A percentile compares a stretch with the other conserved stretches of the same genome.
Conservation (phyloP, 768 basidiomycete species). For the Ramaria sp. region DNA sequence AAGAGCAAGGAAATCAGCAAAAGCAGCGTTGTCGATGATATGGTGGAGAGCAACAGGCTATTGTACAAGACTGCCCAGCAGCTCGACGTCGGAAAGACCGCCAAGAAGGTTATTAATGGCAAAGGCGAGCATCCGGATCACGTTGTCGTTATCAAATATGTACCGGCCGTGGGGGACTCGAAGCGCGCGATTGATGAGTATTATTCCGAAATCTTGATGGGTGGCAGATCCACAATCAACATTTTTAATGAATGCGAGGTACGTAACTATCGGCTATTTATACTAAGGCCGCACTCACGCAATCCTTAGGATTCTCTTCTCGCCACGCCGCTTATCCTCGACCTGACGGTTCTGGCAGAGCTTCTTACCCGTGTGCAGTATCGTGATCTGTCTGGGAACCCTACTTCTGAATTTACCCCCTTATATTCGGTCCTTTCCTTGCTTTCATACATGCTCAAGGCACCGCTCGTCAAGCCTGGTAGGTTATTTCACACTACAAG, state of each 20-base stretch:
- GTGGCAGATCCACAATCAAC: constrained; percentile 87
- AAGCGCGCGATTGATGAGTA: constrained; percentile 99
- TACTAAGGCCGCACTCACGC: constrained; percentile 6
- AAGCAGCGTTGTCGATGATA: constrained; percentile 94
- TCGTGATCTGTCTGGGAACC: constrained; percentile 37
- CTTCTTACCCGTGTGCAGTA: constrained; percentile 89
- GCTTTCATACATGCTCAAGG: constrained; percentile 96
- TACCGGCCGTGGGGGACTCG: constrained; percentile 92
- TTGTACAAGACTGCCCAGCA: constrained; percentile 72
- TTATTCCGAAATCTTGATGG: constrained; percentile 96
- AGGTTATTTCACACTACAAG: constrained; percentile 11
- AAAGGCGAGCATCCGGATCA: constrained; percentile 99
- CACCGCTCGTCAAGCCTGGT: constrained; percentile 92
- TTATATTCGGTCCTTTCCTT: constrained; percentile 89
- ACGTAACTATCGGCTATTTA: constrained; percentile 14
- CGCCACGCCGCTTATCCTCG: constrained; percentile 92
- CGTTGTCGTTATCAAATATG: constrained; percentile 93
- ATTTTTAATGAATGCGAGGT: constrained; percentile 98
- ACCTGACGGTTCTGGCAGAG: constrained; percentile 88
- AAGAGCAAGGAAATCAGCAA: constrained; percentile 98
- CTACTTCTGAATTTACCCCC: constrained; percentile 57
- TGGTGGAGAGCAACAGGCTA: constrained; percentile 86
- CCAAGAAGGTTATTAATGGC: constrained; percentile 34
- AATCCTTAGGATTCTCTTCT: constrained; percentile 73
- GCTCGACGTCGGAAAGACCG: constrained; percentile 25